phyloP scores from a whole-genome alignment of 371 early-diverging fungal species.

The Haplosporangium sp. region DNA sequence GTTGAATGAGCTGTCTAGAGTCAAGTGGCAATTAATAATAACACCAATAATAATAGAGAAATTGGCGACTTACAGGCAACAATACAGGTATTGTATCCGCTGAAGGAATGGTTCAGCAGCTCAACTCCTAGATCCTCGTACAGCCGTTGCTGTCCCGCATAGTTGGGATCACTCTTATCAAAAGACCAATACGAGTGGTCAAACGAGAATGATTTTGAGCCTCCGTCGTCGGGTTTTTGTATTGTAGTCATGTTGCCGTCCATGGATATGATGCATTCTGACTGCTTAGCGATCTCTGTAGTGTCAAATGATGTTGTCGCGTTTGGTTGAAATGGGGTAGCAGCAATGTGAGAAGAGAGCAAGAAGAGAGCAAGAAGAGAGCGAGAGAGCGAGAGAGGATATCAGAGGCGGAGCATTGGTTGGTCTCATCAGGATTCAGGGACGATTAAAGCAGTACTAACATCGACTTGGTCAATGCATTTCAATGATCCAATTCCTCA shows the following conservation, averaged over 20 bases:
- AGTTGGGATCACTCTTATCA: conserved; percentile 68
- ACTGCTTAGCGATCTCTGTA: conserved; percentile 72
- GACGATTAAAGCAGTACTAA: background rate
- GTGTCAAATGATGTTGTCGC: no score
- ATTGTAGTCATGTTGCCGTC: conserved; percentile 78
- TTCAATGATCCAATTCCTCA: conserved; percentile 21
- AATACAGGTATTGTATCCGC: conserved; percentile 90
- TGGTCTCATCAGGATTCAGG: conserved; percentile 2
- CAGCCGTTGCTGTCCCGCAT: conserved; percentile 81
- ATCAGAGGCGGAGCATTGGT: no score
- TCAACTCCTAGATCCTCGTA: conserved; percentile 82
- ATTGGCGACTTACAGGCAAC: conserved; percentile 75
- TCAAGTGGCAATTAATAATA: background rate
- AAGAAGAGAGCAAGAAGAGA: background rate
- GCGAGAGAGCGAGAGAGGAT: background rate
- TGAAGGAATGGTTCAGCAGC: conserved; percentile 87
- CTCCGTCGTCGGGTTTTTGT: conserved; percentile 61
- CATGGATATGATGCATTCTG: conserved; percentile 75
- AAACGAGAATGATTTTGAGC: conserved; percentile 77
- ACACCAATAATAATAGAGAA: background rate
- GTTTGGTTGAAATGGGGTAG: background rate
- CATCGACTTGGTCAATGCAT: conserved; percentile 4
- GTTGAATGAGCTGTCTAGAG: background rate
- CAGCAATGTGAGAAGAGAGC: background rate
- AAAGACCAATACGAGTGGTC: conserved; percentile 90